Evolutionary conservation across 176 grass and related monocot species (phyloP), one percentile per base, ranked within the genome.

Genomic region (Alloteropsis semialata): DNA sequence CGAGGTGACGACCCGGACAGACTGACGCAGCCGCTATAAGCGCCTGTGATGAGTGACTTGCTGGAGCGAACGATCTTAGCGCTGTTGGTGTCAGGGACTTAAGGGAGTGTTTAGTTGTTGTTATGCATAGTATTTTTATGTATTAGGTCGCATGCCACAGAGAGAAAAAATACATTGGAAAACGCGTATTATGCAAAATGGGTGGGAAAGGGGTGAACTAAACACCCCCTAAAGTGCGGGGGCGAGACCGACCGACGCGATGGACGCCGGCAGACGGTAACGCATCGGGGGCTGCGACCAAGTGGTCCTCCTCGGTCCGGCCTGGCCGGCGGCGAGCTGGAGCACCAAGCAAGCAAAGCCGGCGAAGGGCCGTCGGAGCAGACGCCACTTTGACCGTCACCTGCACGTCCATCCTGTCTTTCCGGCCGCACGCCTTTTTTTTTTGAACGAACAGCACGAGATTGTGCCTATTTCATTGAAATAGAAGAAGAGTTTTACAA

Each of bases 311-410:
- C 75, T 68, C 36, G 21, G 30, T 61, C 77, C 28, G 80, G 68
- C 64, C 88, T 37, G 84, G 69, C 75, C 81, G 49, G 34, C 44
- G 30, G 60, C 50, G 66, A 81, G 65, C 64, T 5, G 34, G 50
- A 25, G 60, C 58, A 3, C 6, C 16, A 34, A 63, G 67, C 65
- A 72, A 17, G 44, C 30, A 21, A 17, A 15, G 39, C 43, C 18
- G 22, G 29, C 50, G 8, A 50, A 50, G 58, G 16, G 50, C 4
- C 4, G 6, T 21, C 16, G 28, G 80, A 73, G 72, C 12, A 24
- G 55, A 63, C 45, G 69, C 72, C 54, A 78, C 84, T 90, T 86
- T 74, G 88, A 83, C 88, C 79, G 28, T n/a, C 15, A 57, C 24
- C 34, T 14, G 24, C 28, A 21, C 72, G 49, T 55, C 29, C 71